Evolutionary conservation across 805 yeast species (phyloP).

Genomic region (Metschnikowia aberdeeniae): DNA sequence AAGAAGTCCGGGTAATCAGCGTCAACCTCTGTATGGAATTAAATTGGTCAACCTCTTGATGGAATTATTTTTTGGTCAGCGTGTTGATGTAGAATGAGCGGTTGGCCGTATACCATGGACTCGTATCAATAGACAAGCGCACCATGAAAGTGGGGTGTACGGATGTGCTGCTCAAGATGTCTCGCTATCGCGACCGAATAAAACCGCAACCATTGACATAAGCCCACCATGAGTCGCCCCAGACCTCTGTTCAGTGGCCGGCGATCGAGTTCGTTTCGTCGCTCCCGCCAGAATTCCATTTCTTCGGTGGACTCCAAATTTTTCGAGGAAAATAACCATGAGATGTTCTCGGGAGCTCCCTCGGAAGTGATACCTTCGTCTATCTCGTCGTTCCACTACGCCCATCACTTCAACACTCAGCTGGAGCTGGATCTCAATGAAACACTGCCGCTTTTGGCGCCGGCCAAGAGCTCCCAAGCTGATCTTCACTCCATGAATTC

Average conservation of each 20-base stretch:
- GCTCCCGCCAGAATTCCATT: slow-evolving; percentile 31
- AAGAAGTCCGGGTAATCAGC: no score
- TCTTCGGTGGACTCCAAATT: slow-evolving; percentile 30
- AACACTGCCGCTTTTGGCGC: slow-evolving; percentile 33
- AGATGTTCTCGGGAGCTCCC: slow-evolving; percentile 75
- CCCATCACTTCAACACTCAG: slow-evolving; percentile 43
- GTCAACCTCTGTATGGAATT: no score
- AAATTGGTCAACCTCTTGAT: no score
- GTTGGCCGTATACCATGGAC: no score
- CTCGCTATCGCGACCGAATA: no score
- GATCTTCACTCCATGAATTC: slow-evolving; percentile 34
- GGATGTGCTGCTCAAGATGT: no score
- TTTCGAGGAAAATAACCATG: slow-evolving; percentile 59
- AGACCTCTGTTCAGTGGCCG: slow-evolving; percentile 19
- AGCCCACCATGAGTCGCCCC: slow-evolving; percentile 1
- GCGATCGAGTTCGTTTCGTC: slow-evolving; percentile 24
- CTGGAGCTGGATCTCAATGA: slow-evolving; percentile 24
- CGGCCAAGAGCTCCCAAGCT: slow-evolving; percentile 19
- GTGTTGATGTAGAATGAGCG: no score
- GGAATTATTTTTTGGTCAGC: no score
- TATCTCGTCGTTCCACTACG: slow-evolving; percentile 71
- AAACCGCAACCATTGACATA: no score
- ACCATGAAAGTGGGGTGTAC: no score
- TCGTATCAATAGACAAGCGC: no score
- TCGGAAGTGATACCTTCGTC: slow-evolving; percentile 75